phyloP scores from a whole-genome alignment of 441 rosid genomes.

The Populus tomentosa region DNA sequence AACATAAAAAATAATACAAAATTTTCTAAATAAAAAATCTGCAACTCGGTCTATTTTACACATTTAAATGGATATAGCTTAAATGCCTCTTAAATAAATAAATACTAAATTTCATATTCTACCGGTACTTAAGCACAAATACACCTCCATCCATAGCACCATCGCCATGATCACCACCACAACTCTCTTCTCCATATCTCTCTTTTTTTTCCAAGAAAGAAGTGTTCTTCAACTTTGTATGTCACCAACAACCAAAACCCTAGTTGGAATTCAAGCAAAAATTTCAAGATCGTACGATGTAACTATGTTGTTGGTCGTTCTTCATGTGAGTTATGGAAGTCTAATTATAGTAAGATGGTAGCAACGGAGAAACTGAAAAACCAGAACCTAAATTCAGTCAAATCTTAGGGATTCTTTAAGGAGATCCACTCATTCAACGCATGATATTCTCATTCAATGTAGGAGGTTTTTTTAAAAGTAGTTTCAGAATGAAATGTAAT shows the following conservation, averaged over 20 bases:
- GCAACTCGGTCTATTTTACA: too few species aligned
- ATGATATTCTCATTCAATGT: too few species aligned
- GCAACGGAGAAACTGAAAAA: neutral
- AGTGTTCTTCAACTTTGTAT: neutral
- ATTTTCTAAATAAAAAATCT: too few species aligned
- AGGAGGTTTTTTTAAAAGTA: too few species aligned
- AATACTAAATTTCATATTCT: neutral
- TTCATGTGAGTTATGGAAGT: too few species aligned
- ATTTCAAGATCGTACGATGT: neutral
- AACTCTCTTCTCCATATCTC: constrained; percentile 18
- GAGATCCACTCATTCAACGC: too few species aligned
- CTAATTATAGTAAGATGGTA: neutral
- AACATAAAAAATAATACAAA: too few species aligned
- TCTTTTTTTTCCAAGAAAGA: neutral
- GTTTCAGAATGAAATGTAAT: too few species aligned
- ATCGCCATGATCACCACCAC: constrained; percentile 8
- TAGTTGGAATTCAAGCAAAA: neutral
- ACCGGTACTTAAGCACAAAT: constrained; percentile 19
- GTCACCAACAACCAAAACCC: neutral
- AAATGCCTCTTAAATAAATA: too few species aligned
- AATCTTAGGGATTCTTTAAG: too few species aligned
- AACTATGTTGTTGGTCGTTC: neutral
- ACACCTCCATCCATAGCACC: constrained; percentile 18
- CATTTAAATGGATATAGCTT: too few species aligned
- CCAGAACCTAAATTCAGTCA: too few species aligned